Base-by-base conservation (phyloP, 352 stramenopile genomes). In the Phytophthora idaei region DNA sequence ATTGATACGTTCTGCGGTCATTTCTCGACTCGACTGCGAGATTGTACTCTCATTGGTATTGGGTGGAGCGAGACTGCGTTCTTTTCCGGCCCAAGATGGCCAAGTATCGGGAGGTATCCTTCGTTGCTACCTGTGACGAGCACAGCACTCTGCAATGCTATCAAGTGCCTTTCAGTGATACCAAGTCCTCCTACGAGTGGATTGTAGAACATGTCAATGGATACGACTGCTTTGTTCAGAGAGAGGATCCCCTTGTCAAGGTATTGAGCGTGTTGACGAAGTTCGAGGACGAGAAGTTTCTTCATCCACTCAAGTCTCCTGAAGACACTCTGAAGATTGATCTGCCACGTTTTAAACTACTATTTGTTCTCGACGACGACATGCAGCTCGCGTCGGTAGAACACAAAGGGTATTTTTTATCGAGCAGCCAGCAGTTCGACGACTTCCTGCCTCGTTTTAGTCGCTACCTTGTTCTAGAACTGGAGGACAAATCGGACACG, bases 31-130 rank as follows among this genome's bases (percentile, higher is more conserved):
- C 65, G 61, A 37, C 41, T 87, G 3, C 6, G 36, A 11, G 10
- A 69, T 5, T 89, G 17, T 76, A 86, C 31, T 80, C 69, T 2
- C 69, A 83, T 9, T 87, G 81, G 79, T 80, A 78, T n/a, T 88
- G 77, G 75, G 47, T 83, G 12, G 68, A 87, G 8, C 5, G 60
- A 11, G 51, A 69, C 0, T 81, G 71, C 29, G 65, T 90, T 3
- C 17, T 89, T 1, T 68, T 85, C 5, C 67, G 76, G n/a, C 61
- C 75, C 2, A 69, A 49, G 1, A 29, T 29, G 1, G 60, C 69
- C 1, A 73, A 63, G 2, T n/a, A 25, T 31, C 71, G 56, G 5
- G 21, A 64, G 36, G 36, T 42, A 0, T 53, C 60, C 27, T 81
- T 67, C 37, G 29, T 76, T 39, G 49, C 69, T 32, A 46, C 21